A percentile compares a stretch with the other conserved stretches of the same genome.
Evolutionary conservation across 352 stramenopile genomes (phyloP).

Genomic region (Globisporangium spiculum): DNA sequence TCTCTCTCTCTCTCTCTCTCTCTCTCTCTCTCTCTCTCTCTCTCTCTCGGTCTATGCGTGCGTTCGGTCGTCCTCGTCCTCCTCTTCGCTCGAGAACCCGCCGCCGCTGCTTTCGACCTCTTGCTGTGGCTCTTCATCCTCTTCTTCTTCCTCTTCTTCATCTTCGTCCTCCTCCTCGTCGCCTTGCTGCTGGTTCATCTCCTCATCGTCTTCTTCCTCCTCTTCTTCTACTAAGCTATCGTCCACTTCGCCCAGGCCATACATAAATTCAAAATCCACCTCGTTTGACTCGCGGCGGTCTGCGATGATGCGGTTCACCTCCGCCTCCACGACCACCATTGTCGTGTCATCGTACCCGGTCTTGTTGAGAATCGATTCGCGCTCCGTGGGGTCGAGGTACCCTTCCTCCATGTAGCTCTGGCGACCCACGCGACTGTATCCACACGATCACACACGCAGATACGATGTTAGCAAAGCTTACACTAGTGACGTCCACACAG

Average conservation of each 20-base stretch:
- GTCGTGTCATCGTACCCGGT: slow-evolving; percentile 69
- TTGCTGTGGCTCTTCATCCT: neutral
- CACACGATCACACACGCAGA: slow-evolving; percentile 8
- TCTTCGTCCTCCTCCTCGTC: slow-evolving; percentile 30
- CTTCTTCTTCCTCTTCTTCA: slow-evolving; percentile 29
- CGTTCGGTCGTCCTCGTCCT: slow-evolving; percentile 6
- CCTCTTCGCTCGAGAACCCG: slow-evolving; percentile 18
- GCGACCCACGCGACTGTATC: slow-evolving; percentile 53
- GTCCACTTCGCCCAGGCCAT: slow-evolving; percentile 39
- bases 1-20: neutral
- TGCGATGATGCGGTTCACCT: slow-evolving; percentile 83
- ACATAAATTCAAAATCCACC: slow-evolving; percentile 79
- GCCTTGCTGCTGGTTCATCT: slow-evolving; percentile 30
- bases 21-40: neutral
- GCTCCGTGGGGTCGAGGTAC: slow-evolving; percentile 74
- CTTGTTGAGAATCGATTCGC: slow-evolving; percentile 73
- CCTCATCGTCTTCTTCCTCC: slow-evolving; percentile 32
- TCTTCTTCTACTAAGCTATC: slow-evolving; percentile 27
- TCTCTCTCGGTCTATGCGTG: slow-evolving; percentile 4
- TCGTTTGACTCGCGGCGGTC: slow-evolving; percentile 81
- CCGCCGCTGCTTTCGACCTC: slow-evolving; percentile 5
- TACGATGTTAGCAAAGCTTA: neutral
- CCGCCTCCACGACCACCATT: slow-evolving; percentile 70
- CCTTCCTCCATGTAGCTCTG: slow-evolving; percentile 88
- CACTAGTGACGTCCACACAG: no score